phyloP scores from a whole-genome alignment of 2,329 filamentous ascomycete genomes.

The Botrytis deweyae region DNA sequence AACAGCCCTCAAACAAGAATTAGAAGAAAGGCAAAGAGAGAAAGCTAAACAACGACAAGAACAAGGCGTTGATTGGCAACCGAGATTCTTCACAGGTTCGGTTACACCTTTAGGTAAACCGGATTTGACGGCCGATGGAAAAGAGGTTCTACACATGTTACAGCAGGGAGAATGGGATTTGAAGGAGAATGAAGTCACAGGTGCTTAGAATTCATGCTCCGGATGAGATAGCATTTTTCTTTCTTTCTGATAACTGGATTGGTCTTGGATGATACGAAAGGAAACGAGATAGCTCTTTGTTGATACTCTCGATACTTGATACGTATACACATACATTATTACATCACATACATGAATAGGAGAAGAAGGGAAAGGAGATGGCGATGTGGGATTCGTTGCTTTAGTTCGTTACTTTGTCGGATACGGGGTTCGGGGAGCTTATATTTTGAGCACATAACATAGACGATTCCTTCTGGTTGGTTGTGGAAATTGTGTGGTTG shows the following conservation, averaged over 20 bases:
- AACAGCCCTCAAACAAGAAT: slow-evolving; percentile 82
- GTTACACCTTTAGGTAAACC: slow-evolving; percentile 61
- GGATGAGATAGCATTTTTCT: neutral
- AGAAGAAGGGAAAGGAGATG: neutral
- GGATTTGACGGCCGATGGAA: slow-evolving; percentile 62
- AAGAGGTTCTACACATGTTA: slow-evolving; percentile 54
- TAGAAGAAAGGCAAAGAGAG: slow-evolving; percentile 85
- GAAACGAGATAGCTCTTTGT: neutral
- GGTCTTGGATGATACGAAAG: neutral
- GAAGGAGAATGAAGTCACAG: slow-evolving; percentile 30
- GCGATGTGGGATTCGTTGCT: neutral
- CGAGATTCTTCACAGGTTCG: slow-evolving; percentile 77
- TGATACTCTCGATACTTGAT: slow-evolving; percentile 6
- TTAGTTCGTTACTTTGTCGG: neutral
- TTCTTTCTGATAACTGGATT: neutral
- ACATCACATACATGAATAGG: neutral
- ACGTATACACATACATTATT: slow-evolving; percentile 14
- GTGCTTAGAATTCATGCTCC: slow-evolving; percentile 10
- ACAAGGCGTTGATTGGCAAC: slow-evolving; percentile 69
- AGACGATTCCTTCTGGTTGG: neutral
- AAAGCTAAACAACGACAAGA: slow-evolving; percentile 79
- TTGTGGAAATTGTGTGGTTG: neutral
- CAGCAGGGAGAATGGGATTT: slow-evolving; percentile 46
- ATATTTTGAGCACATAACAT: neutral
- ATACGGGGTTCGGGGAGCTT: neutral